Evolutionary conservation across 1,284 basidiomycete genomes (phyloP), one percentile per base, ranked within the genome.

Genomic region (Bjerkandera adusta): DNA sequence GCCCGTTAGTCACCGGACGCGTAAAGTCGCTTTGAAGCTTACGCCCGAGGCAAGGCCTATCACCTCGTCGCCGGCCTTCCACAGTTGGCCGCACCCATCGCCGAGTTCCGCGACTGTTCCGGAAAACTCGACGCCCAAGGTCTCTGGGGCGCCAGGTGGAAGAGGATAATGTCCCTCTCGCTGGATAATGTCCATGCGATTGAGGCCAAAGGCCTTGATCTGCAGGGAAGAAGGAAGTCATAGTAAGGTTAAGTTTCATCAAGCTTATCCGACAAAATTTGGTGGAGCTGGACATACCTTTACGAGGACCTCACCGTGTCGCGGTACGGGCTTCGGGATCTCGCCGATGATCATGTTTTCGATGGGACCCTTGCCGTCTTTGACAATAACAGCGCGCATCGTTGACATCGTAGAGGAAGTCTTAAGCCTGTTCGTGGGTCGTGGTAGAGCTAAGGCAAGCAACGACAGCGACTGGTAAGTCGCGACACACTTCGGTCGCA

Each of bases 101-200:
- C 83, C 88, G 11, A 86, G 56, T 50, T 82, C 73, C 29, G 74
- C 71, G 48, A 96, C 75, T 2, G 65, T 67, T 3, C 93, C 92
- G 15, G 90, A 83, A 66, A 97, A 97, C 67, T 97, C 95, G 45
- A 97, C 92, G 6, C 96, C 94, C 21, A 97, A 75, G 61, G 96
- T 86, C 6, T 74, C 66, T 13, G 86, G 85, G 12, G 84, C 79
- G 41, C 87, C 89, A 12, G 86, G 77, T 7, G 94, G 95, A 3
- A 83, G 64, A 1, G 92, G 85, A 62, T 95, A 95, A 35, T 69
- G 65, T 5, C 92, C 91, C 60, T 88, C 76, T 7, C 85, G 77
- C 66, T 94, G 93, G 32, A 66, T 52, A 37, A 93, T 76, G 63
- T 96, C 93, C 91, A 93, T 88, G 20, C 92, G 77, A 68, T 96